Evolutionary conservation across 495 filamentous ascomycete genomes (phyloP), one percentile per base, ranked within the genome.

Genomic region (Annulohypoxylon bovei): DNA sequence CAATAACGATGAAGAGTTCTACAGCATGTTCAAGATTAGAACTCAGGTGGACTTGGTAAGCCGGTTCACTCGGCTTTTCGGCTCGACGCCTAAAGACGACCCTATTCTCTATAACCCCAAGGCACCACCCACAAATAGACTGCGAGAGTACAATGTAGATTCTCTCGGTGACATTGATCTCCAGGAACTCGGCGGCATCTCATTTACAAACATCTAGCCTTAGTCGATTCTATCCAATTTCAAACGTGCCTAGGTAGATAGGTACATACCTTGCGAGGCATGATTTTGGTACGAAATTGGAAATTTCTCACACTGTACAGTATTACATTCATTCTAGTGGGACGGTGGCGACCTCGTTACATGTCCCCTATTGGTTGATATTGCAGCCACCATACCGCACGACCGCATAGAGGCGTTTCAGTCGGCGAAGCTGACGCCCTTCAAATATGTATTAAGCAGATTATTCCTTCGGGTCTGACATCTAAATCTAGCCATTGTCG

Each of bases 71-170:
- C 46, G 8, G 23, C 37, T 49, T 63, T 46, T 62, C 30, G 56
- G 46, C 44, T 28, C 56, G 12, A 27, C 6, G 14, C 57, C 65
- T 1, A 54, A 61, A 12, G 72, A 78, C 40, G 76, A 78, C 55
- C 71, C 76, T 20, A 55, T 78, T 11, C 55, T 67, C 22, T 78
- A 70, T 32, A 62, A 76, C n/a, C 72, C 72, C 11, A 50, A 49
- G 3, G 50, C 70, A 25, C 44, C 54, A 8, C 67, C 76, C 6
- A 76, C 73, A 47, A 74, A 76, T 59, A 70, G 65, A 37, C 56
- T 78, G 33, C 65, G 62, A n/a, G 62, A 76, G 18, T 77, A 77
- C 50, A 64, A 77, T 16, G 47, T 47, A 6, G 62, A 65, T 3
- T 63, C 69, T 47, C 58, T 77, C 30, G 73, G 66, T 14, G 46